Evolutionary conservation across 768 basidiomycete species (phyloP).

Genomic region (Mycena capillaripes): DNA sequence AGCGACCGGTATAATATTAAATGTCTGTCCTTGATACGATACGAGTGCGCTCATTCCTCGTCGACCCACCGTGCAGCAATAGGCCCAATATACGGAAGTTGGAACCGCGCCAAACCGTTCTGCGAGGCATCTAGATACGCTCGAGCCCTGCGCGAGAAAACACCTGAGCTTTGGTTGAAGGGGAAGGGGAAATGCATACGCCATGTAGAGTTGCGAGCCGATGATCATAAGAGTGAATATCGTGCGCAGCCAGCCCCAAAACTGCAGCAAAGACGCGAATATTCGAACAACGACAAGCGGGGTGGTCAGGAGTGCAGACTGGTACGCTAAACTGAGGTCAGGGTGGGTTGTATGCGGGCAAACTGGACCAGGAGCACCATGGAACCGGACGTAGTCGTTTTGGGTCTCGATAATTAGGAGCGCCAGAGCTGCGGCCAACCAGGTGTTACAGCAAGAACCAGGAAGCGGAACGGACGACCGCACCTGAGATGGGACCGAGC

Average conservation of each 20-base stretch:
- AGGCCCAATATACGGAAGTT: slow-evolving; percentile 73
- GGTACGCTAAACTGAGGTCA: slow-evolving; percentile 68
- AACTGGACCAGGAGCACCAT: slow-evolving; percentile 62
- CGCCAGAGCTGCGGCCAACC: slow-evolving; percentile 65
- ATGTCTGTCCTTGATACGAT: slow-evolving; percentile 10
- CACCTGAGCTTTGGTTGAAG: slow-evolving; percentile 27
- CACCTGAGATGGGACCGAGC: slow-evolving; percentile 81
- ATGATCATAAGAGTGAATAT: slow-evolving; percentile 63
- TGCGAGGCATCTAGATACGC: slow-evolving; percentile 68
- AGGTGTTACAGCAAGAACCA: not conserved
- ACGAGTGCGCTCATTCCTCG: slow-evolving; percentile 59
- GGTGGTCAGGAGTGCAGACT: slow-evolving; percentile 79
- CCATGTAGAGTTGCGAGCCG: slow-evolving; percentile 62
- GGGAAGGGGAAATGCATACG: slow-evolving; percentile 56
- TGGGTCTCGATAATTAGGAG: slow-evolving; percentile 82
- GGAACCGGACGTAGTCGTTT: slow-evolving; percentile 84
- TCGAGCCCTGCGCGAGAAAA: slow-evolving; percentile 51
- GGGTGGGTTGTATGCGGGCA: not conserved
- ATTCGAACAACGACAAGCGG: slow-evolving; percentile 72
- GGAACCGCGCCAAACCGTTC: slow-evolving; percentile 67
- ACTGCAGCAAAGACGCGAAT: slow-evolving; percentile 64
- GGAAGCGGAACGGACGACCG: slow-evolving; percentile 37
- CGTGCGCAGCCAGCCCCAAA: slow-evolving; percentile 66
- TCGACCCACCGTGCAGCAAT: slow-evolving; percentile 79
- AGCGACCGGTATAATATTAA: slow-evolving; percentile 23